A percentile compares a stretch with the other conserved stretches of the same genome.
Evolutionary conservation across 1,284 basidiomycete species (phyloP).

Genomic region (Polyporus tsugae): DNA sequence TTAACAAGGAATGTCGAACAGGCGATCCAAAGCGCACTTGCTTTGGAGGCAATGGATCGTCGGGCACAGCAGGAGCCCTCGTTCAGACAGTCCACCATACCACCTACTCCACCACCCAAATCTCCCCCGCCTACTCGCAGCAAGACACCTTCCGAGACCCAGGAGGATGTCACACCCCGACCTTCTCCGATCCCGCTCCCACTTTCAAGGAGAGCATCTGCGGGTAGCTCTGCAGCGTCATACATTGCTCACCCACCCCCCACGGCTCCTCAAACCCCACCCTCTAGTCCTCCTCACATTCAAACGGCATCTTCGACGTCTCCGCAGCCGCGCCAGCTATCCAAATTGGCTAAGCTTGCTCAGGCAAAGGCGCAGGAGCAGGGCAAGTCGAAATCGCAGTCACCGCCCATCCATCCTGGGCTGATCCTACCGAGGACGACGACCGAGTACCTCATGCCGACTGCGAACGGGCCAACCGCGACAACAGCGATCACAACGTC

Average conservation of each 20-base stretch:
- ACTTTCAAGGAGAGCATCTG: slow-evolving; percentile 3
- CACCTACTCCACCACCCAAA: slow-evolving; percentile 22
- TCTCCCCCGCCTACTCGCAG: slow-evolving; percentile 9
- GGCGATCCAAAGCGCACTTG: slow-evolving; percentile 63
- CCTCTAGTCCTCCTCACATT: slow-evolving; percentile 13
- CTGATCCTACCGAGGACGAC: slow-evolving; percentile 37
- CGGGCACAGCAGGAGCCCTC: slow-evolving; percentile 11
- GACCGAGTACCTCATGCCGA: slow-evolving; percentile 77
- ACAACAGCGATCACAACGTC: slow-evolving; percentile 84
- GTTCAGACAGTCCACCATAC: slow-evolving; percentile 12
- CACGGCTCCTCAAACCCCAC: not conserved
- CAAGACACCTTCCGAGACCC: slow-evolving; percentile 11
- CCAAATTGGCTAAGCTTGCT: slow-evolving; percentile 76
- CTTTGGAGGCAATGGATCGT: slow-evolving; percentile 41
- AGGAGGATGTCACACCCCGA: slow-evolving; percentile 9
- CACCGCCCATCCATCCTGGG: slow-evolving; percentile 16
- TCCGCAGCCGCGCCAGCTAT: slow-evolving; percentile 48
- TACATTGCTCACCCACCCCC: slow-evolving; percentile 10
- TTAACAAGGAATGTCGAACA: slow-evolving; percentile 57
- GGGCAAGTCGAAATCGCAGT: slow-evolving; percentile 35
- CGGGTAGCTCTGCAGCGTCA: not conserved
- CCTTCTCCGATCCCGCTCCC: slow-evolving; percentile 11
- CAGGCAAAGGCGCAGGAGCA: slow-evolving; percentile 59
- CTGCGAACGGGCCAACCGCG: slow-evolving; percentile 76
- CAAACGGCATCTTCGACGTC: slow-evolving; percentile 17